Percentiles rank a stretch among this genome's conserved stretches.
Conservation (phyloP, 163 green algal species). For the Smithsoniella earleae region DNA sequence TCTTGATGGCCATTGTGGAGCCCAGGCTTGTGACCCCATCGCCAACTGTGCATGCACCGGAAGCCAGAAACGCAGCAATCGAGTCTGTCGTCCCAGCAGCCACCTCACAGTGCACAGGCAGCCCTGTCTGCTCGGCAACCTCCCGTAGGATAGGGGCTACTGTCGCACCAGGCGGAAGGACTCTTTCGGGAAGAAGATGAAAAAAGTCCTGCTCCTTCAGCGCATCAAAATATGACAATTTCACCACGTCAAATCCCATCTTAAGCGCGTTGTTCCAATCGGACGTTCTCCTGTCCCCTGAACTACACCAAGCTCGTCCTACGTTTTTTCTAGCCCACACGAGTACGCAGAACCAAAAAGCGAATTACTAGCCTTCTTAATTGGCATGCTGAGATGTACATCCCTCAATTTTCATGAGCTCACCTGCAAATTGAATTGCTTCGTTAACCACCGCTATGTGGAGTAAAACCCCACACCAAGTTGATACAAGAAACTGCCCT, state of each 20-base stretch:
- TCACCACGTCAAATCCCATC: slow-evolving; percentile 76
- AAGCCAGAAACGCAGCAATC: slow-evolving; percentile 87
- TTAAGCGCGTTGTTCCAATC: slow-evolving; percentile 92
- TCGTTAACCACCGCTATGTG: neutral
- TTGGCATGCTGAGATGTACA: too few relatives aligned
- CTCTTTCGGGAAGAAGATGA: slow-evolving; percentile 41
- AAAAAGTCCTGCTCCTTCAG: slow-evolving; percentile 46
- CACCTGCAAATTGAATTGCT: slow-evolving; percentile 13
- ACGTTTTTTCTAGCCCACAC: too few relatives aligned
- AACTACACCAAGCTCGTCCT: too few relatives aligned
- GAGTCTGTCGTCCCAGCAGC: slow-evolving; percentile 83
- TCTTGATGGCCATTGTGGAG: slow-evolving; percentile 83
- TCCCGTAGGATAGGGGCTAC: slow-evolving; percentile 43
- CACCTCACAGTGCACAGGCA: slow-evolving; percentile 58
- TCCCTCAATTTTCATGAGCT: too few relatives aligned
- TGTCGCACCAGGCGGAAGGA: slow-evolving; percentile 56
- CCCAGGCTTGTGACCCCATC: slow-evolving; percentile 79
- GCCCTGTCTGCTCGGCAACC: slow-evolving; percentile 38
- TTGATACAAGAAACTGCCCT: too few relatives aligned
- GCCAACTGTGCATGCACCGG: slow-evolving; percentile 47
- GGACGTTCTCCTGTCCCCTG: slow-evolving; percentile 31
- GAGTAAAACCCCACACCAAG: too few relatives aligned
- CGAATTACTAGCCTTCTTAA: too few relatives aligned
- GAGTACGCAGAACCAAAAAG: too few relatives aligned
- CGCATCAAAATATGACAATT: slow-evolving; percentile 65